Percentiles rank a stretch among this genome's conserved stretches.
Evolutionary conservation across 2,329 filamentous ascomycete species (phyloP).

Genomic region (Fusarium anguioides): DNA sequence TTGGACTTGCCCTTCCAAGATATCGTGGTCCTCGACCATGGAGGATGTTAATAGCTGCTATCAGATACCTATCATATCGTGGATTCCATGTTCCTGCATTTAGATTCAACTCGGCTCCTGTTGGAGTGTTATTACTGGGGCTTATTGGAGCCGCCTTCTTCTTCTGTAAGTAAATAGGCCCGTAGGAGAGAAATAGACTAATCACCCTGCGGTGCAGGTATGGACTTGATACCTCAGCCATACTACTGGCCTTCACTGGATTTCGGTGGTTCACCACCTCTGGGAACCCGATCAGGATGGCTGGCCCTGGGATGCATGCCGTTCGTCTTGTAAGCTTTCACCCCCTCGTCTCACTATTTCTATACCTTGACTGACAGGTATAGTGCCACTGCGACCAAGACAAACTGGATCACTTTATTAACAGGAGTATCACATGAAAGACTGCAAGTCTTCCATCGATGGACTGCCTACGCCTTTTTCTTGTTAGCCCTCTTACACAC

Average conservation of each 20-base stretch:
- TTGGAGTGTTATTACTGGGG: background rate
- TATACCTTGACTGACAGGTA: fast-evolving
- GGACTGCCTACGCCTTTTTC: background rate
- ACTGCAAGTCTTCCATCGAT: background rate
- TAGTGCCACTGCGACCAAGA: background rate
- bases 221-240: background rate
- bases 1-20: background rate
- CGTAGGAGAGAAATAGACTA: too few relatives aligned
- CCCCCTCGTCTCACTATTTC: fast-evolving
- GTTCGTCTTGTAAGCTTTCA: background rate
- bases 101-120: background rate
- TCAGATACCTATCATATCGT: background rate
- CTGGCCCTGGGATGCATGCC: background rate
- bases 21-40: fast-evolving
- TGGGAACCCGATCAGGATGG: background rate
- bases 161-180: background rate
- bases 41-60: fast-evolving
- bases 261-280: background rate
- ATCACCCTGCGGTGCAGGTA: background rate
- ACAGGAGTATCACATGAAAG: background rate
- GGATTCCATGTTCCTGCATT: background rate
- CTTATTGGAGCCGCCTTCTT: background rate
- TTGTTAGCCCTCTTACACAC: background rate
- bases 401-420: background rate
- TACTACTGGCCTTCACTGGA: background rate